Conservation (phyloP, 2,329 filamentous ascomycete species). For the Tolypocladium capitatum region DNA sequence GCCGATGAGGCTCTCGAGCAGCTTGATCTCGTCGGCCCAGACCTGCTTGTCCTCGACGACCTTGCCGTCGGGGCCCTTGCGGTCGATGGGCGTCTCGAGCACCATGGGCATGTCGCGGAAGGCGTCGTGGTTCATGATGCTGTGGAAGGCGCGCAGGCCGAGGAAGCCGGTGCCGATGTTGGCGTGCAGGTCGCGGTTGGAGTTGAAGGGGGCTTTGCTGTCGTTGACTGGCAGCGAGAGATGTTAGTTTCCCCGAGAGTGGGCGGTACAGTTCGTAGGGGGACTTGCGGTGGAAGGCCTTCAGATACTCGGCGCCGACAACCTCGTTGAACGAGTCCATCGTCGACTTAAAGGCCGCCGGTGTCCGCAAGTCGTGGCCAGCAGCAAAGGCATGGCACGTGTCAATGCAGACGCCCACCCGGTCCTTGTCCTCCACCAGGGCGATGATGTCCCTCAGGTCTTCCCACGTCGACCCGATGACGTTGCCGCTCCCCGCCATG, state of each 20-base stretch:
- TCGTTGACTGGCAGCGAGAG: constrained; percentile 55
- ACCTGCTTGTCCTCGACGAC: constrained; percentile 64
- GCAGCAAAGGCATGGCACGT: constrained; percentile 95
- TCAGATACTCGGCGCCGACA: constrained; percentile 68
- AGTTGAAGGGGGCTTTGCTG: constrained; percentile 76
- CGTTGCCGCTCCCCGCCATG: constrained; percentile 83
- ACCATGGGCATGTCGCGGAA: constrained; percentile 80
- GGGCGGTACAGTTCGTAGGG: not conserved
- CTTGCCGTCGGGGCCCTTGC: constrained; percentile 50
- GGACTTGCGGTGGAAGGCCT: constrained; percentile 55
- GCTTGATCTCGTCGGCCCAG: constrained; percentile 90
- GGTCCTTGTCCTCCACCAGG: constrained; percentile 62
- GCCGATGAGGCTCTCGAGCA: constrained; percentile 76
- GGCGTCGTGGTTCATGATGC: constrained; percentile 67
- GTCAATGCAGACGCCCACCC: constrained; percentile 89
- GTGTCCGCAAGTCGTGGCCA: constrained; percentile 76
- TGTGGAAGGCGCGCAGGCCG: constrained; percentile 80
- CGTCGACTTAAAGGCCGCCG: constrained; percentile 58
- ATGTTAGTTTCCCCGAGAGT: not conserved
- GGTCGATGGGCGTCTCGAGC: constrained; percentile 88
- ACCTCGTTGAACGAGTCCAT: constrained; percentile 63
- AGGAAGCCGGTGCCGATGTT: constrained; percentile 95
- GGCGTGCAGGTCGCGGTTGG: constrained; percentile 78
- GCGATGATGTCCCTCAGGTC: constrained; percentile 78
- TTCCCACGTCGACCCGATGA: constrained; percentile 73